Conservation (phyloP, 2,329 filamentous ascomycete genomes). For the Aspergillus ruber region DNA sequence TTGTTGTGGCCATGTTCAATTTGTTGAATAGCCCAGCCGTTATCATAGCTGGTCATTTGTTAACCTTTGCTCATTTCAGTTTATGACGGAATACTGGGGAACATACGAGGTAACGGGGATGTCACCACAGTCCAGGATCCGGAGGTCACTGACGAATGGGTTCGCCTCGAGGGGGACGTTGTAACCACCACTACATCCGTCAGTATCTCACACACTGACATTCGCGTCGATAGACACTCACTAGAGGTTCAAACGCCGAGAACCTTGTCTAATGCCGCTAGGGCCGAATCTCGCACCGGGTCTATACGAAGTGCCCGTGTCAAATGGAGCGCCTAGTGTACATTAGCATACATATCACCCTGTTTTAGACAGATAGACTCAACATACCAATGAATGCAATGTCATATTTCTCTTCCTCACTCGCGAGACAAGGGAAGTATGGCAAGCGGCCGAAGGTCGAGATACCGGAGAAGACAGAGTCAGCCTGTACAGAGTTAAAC, state of each 20-base stretch:
- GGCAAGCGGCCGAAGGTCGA: constrained; percentile 75
- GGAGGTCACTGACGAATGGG: constrained; percentile 75
- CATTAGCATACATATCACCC: background rate
- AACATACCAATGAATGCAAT: constrained; percentile 72
- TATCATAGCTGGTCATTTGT: constrained; percentile 59
- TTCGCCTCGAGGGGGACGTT: constrained; percentile 76
- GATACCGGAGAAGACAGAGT: constrained; percentile 83
- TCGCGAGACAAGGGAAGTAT: constrained; percentile 70
- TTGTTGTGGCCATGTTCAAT: constrained; percentile 79
- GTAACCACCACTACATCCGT: constrained; percentile 67
- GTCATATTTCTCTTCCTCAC: constrained; percentile 65
- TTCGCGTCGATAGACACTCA: constrained; percentile 46
- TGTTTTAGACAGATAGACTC: background rate
- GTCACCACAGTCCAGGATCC: constrained; percentile 74
- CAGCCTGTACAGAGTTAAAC: constrained; percentile 51
- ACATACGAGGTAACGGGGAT: constrained; percentile 76
- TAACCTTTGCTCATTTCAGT: background rate
- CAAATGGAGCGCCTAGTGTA: constrained; percentile 66
- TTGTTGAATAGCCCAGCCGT: constrained; percentile 71
- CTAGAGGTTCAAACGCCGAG: constrained; percentile 79
- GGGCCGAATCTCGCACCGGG: constrained; percentile 80
- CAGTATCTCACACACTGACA: constrained; percentile 36
- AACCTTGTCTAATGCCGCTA: constrained; percentile 78
- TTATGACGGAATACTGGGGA: background rate
- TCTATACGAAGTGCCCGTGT: constrained; percentile 78